Evolutionary conservation across 208 protist species (phyloP).

Genomic region (Angomonas ambiguus): DNA sequence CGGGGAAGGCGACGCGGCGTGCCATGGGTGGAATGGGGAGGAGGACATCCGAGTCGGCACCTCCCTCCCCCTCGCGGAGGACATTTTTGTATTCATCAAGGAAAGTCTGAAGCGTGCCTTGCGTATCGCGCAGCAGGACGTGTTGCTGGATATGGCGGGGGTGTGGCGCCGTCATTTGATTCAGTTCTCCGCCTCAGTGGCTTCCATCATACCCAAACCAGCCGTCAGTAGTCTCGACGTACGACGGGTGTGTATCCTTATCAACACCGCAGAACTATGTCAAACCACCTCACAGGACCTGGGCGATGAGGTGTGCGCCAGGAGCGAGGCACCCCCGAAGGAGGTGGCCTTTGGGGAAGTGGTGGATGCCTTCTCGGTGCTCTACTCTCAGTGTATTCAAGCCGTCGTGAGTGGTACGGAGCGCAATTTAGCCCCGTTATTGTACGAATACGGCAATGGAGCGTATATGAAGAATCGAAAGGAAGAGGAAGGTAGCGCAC

Average conservation of each 20-base stretch:
- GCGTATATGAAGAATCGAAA: conserved; percentile 24
- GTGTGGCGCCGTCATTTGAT: conserved; percentile 82
- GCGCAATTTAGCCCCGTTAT: conserved; percentile 35
- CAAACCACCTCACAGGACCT: conserved; percentile 67
- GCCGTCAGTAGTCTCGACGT: conserved; percentile 42
- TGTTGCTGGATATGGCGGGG: conserved; percentile 79
- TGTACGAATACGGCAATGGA: conserved; percentile 72
- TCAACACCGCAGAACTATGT: conserved; percentile 87
- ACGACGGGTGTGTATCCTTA: conserved; percentile 75
- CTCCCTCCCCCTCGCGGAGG: conserved; percentile 74
- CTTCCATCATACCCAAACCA: conserved; percentile 34
- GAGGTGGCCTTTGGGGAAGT: conserved; percentile 77
- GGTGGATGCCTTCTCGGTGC: conserved; percentile 60
- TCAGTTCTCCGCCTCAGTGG: conserved; percentile 37
- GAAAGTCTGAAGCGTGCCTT: conserved; percentile 78
- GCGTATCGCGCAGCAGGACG: conserved; percentile 82
- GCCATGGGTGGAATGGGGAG: conserved; percentile 62
- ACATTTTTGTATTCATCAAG: conserved; percentile 91
- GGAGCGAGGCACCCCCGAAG: conserved; percentile 50
- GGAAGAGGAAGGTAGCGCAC: conserved; percentile 16
- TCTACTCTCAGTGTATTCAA: conserved; percentile 64
- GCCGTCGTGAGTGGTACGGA: conserved; percentile 65
- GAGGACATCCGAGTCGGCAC: conserved; percentile 48
- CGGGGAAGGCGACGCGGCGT: conserved; percentile 67
- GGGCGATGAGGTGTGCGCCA: conserved; percentile 69